Conservation (phyloP, 2,329 filamentous ascomycete species). For the Phoma herbarum region DNA sequence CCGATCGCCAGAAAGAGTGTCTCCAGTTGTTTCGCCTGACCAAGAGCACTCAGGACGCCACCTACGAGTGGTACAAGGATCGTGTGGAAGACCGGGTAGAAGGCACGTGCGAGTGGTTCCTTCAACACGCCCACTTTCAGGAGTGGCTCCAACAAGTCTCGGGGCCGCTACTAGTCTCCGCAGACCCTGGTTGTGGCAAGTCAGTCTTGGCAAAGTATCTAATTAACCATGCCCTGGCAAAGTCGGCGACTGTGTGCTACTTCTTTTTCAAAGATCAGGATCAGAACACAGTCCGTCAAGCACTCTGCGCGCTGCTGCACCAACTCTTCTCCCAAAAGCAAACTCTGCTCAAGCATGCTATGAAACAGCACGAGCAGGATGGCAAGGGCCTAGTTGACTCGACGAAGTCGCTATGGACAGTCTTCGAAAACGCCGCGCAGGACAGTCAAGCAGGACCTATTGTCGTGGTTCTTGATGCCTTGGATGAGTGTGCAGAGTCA, state of each 20-base stretch:
- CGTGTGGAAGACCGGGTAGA: constrained; percentile 28
- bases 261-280: constrained; percentile 35
- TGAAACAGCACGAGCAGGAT: constrained; percentile 1
- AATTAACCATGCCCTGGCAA: constrained; percentile 26
- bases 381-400: not conserved
- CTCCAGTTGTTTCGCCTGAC: constrained; percentile 34
- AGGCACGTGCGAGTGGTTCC: constrained; percentile 33
- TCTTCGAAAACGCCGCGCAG: not conserved
- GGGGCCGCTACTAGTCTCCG: constrained; percentile 31
- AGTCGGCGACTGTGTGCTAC: constrained; percentile 30
- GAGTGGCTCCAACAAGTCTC: constrained; percentile 26
- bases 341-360: constrained; percentile 27
- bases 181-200: constrained; percentile 37
- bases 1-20: constrained; percentile 7
- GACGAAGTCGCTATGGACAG: not conserved
- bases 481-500: not conserved
- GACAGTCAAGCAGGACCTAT: not conserved
- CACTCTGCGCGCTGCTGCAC: constrained; percentile 32
- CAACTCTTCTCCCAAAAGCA: constrained; percentile 31
- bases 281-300: constrained; percentile 28
- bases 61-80: constrained; percentile 33
- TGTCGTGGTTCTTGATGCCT: not conserved
- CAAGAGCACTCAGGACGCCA: constrained; percentile 23
- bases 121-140: constrained; percentile 26
- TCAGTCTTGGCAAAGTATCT: constrained; percentile 33